Conservation (phyloP, 2,329 filamentous ascomycete genomes). For the Huntiella bhutanensis region DNA sequence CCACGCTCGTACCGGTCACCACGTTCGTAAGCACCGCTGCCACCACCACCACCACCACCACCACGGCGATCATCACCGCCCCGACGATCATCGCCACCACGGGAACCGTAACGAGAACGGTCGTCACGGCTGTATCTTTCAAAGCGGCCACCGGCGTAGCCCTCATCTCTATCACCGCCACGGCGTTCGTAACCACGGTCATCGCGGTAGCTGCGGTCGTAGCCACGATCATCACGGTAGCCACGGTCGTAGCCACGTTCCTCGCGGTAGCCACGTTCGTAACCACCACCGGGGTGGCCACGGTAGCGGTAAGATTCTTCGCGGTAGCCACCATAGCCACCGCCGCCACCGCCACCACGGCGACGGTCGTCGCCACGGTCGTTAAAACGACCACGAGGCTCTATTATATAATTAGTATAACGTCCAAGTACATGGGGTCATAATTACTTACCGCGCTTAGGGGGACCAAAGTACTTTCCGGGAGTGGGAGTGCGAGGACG, state of each 20-base stretch:
- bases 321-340: slow-evolving; percentile 27
- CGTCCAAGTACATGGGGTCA: background rate
- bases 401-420: slow-evolving; percentile 10
- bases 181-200: slow-evolving; percentile 36
- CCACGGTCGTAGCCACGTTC: slow-evolving; percentile 28
- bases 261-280: slow-evolving; percentile 31
- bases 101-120: slow-evolving; percentile 19
- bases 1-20: slow-evolving; percentile 30
- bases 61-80: slow-evolving; percentile 16
- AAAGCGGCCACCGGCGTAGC: slow-evolving; percentile 19
- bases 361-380: slow-evolving; percentile 48
- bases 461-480: slow-evolving; percentile 96
- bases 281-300: slow-evolving; percentile 27
- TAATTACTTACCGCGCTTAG: slow-evolving; percentile 67
- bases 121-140: slow-evolving; percentile 17
- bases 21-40: slow-evolving; percentile 24
- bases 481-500: slow-evolving; percentile 90
- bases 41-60: slow-evolving; percentile 23
- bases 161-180: slow-evolving; percentile 24
- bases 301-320: slow-evolving; percentile 41
- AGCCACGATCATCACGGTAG: slow-evolving; percentile 30
- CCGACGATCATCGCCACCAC: slow-evolving; percentile 16
- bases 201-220: slow-evolving; percentile 17
- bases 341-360: slow-evolving; percentile 37
- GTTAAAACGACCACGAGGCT: slow-evolving; percentile 25